These are phyloP conservation scores for Arctostaphylos glauca DNA, from an alignment of 148 eudicot genomes.

Conservation along the genomic window DNA sequence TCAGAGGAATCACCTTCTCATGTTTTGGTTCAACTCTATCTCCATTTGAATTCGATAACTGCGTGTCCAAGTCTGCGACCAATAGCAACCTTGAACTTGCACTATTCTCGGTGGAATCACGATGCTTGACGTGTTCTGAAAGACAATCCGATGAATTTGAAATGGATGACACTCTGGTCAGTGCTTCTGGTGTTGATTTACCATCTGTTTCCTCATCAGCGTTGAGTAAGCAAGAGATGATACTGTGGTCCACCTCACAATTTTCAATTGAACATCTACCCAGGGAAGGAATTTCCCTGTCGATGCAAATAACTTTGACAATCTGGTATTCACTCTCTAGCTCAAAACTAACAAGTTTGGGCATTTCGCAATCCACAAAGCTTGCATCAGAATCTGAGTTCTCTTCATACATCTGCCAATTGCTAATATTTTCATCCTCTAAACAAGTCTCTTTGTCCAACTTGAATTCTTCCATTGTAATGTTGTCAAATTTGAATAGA, in stretches of 20 bases:
- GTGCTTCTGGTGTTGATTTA: constrained; percentile 7
- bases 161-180: background rate
- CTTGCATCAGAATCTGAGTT: constrained; percentile 6
- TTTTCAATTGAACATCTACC: constrained; percentile 15
- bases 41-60: background rate
- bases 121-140: background rate
- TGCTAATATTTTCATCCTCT: background rate
- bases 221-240: constrained; percentile 17
- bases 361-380: background rate
- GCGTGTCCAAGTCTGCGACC: background rate
- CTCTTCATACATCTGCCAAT: constrained; percentile 2
- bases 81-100: background rate
- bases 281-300: constrained; percentile 11
- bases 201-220: background rate
- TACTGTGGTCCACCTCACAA: constrained; percentile 20
- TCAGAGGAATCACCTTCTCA: background rate
- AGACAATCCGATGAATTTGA: background rate
- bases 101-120: background rate
- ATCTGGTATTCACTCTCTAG: constrained; percentile 10
- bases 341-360: background rate
- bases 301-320: constrained; percentile 16
- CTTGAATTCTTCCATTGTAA: constrained; percentile 3
- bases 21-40: background rate
- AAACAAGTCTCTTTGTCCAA: background rate
- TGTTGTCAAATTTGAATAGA: no score